Percentiles rank a stretch among this genome's conserved stretches.
phyloP scores from a whole-genome alignment of 768 basidiomycete species.

The Termitomyces sp. region DNA sequence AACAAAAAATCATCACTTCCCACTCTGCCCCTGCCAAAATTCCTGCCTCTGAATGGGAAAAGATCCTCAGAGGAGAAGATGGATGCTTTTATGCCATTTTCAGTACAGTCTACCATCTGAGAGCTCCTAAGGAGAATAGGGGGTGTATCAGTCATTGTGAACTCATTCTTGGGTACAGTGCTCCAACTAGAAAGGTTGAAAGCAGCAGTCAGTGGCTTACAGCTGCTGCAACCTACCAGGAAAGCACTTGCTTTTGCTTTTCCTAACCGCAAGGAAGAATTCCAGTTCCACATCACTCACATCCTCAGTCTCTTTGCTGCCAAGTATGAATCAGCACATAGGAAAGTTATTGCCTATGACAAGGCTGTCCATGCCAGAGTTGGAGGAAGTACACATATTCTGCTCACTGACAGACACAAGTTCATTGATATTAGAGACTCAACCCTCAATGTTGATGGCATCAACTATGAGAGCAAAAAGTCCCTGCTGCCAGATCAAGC shows the following conservation, averaged over 20 bases:
- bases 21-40: neutral
- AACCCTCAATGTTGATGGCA: neutral
- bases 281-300: no score
- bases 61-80: neutral
- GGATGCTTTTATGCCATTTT: constrained; percentile 1
- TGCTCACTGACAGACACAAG: constrained; percentile 15
- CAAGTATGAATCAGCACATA: neutral
- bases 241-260: no score
- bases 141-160: constrained; percentile 15
- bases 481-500: neutral
- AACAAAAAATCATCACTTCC: neutral
- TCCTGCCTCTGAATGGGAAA: neutral
- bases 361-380: constrained; percentile 18
- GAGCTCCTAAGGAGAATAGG: constrained; percentile 13
- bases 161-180: no score
- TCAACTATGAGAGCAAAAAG: neutral
- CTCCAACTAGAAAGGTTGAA: no score
- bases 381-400: constrained; percentile 1
- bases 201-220: no score
- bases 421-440: constrained; percentile 2
- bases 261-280: no score
- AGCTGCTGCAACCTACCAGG: no score
- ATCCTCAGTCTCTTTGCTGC: constrained; percentile 22
- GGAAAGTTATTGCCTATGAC: constrained; percentile 24
- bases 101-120: neutral